Evolutionary conservation across 2,329 filamentous ascomycete species (phyloP).

Genomic region (Alternaria brassicae): DNA sequence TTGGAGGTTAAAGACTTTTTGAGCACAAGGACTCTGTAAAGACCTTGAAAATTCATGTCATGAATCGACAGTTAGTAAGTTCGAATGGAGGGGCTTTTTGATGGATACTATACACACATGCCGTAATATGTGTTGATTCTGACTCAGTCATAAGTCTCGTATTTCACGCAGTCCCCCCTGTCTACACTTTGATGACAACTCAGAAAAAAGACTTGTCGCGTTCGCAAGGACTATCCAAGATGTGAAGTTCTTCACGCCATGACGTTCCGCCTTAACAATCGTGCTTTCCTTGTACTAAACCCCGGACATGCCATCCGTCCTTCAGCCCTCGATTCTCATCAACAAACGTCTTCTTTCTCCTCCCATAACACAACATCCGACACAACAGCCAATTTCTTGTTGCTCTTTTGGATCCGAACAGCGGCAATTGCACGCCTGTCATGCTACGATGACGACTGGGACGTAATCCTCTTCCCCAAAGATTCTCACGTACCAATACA

Average conservation of each 20-base stretch:
- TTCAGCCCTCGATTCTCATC: neutral
- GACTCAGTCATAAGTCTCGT: neutral
- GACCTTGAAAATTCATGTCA: neutral
- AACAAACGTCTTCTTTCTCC: constrained; percentile 13
- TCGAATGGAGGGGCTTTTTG: neutral
- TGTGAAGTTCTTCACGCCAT: neutral
- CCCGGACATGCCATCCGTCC: neutral
- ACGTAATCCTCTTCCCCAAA: constrained; percentile 77
- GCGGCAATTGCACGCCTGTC: constrained; percentile 39
- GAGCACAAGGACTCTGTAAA: neutral
- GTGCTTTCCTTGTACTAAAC: constrained; percentile 14
- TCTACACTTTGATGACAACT: no score
- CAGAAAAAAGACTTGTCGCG: neutral
- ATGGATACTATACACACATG: neutral
- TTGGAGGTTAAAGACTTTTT: neutral
- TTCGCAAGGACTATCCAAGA: neutral
- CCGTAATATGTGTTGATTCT: neutral
- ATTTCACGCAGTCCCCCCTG: neutral
- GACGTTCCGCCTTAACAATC: constrained; percentile 1
- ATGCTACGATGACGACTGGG: constrained; percentile 92
- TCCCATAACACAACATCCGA: constrained; percentile 6
- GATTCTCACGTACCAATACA: constrained; percentile 74
- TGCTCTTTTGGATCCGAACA: constrained; percentile 26
- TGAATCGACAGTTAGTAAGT: neutral
- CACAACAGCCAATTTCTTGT: constrained; percentile 21